phyloP scores from a whole-genome alignment of 2,329 filamentous ascomycete genomes.

The Apiospora aurea region DNA sequence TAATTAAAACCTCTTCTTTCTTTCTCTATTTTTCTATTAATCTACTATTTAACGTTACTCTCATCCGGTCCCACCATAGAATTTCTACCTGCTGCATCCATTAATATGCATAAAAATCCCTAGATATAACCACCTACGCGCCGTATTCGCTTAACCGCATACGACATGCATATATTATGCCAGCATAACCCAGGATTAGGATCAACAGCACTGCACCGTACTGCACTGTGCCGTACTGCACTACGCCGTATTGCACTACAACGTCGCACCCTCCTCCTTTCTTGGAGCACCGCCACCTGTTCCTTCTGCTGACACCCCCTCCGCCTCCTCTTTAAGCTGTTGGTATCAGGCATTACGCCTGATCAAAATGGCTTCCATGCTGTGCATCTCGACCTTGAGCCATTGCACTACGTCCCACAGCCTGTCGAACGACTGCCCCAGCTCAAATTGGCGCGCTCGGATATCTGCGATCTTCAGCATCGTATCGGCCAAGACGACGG shows the following conservation, averaged over 20 bases:
- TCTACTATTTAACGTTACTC: no score
- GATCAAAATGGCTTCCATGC: not conserved
- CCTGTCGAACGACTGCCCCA: not conserved
- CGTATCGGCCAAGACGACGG: not conserved
- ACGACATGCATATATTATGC: not conserved
- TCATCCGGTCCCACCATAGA: no score
- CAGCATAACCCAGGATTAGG: not conserved
- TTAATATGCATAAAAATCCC: no score
- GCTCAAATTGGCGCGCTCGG: not conserved
- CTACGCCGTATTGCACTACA: no score
- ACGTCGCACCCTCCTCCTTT: not conserved
- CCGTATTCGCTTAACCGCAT: not conserved
- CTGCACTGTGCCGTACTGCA: not conserved
- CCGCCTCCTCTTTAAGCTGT: not conserved
- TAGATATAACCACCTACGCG: not conserved
- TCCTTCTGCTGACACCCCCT: not conserved
- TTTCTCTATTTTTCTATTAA: no score
- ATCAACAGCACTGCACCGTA: not conserved
- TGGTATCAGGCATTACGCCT: not conserved
- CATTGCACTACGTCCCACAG: not conserved
- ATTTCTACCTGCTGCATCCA: no score
- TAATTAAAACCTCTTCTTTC: no score
- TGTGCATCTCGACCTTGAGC: not conserved
- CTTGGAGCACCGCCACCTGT: not conserved
- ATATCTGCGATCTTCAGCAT: not conserved